Evolutionary conservation across 2,329 filamentous ascomycete species (phyloP), one percentile per base, ranked within the genome.

Genomic region (Diaporthe ilicicola): DNA sequence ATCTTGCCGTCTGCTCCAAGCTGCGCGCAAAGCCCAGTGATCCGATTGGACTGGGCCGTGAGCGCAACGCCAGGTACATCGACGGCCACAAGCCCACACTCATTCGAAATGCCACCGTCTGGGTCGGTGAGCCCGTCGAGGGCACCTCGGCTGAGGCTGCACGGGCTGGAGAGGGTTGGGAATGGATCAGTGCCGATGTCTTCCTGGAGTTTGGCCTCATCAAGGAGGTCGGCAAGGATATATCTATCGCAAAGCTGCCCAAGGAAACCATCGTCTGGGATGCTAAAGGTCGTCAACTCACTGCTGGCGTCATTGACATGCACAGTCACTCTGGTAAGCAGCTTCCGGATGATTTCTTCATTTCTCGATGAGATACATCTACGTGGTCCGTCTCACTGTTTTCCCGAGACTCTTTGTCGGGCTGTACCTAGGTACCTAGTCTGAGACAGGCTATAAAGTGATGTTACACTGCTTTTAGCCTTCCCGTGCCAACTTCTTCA

Each of bases 271-370:
- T 86, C 5, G 76, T 90, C 10, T 91, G 85, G 77, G 83, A 92
- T 67, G 90, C 89, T 5, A 78, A 84, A 32, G 90, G 91, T 1
- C 86, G 89, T 3, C 88, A 85, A 70, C 81, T 93, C 24, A 93
- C 91, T 0, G 84, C 85, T 9, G 91, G 91, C 19, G 89, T 93
- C 74, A 88, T 93, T 59, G 91, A 93, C 76, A 92, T 93, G 89
- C 91, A 93, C 79, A 90, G 86, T 42, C 91, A 93, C 76, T 85
- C 89, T 2, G 89, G 32, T 34, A 34, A 34, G 32, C 32, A 34
- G 32, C 32, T 34, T 34, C 32, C 32, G 32, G 32, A 9, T 34
- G 9, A 4, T 5, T 5, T 4, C 9, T 9, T 34, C 4, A 34
- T 9, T 34, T 34, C 9, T 34, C 32, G 9, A 34, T 4, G 32